phyloP scores from a whole-genome alignment of 108 stramenopile genomes.

The Fragilaria radians region DNA sequence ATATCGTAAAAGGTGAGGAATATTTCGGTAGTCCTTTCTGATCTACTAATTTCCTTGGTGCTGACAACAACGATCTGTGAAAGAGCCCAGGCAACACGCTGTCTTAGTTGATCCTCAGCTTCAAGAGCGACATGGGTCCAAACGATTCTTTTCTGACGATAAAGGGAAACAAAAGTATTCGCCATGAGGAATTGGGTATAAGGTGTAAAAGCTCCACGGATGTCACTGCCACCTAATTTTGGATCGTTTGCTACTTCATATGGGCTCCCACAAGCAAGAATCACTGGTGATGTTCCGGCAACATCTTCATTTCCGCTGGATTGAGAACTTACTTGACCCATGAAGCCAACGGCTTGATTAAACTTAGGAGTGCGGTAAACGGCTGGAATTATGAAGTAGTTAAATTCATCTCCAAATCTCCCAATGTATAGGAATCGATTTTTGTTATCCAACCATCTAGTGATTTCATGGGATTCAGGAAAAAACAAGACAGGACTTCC shows the following conservation, averaged over 20 bases:
- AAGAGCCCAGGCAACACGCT: constrained; percentile 69
- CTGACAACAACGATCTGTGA: constrained; percentile 49
- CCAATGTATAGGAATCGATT: background rate
- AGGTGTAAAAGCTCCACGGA: too few species aligned
- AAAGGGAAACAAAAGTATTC: background rate
- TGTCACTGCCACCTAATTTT: constrained; percentile 12
- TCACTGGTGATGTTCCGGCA: background rate
- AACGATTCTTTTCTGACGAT: constrained; percentile 27
- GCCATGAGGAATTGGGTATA: too few species aligned
- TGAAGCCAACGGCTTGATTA: background rate
- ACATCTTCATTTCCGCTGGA: background rate
- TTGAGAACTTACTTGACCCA: background rate
- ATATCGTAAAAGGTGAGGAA: constrained; percentile 32
- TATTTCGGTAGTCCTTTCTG: background rate
- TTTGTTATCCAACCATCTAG: background rate
- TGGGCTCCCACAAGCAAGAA: constrained; percentile 46
- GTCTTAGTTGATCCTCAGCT: constrained; percentile 66
- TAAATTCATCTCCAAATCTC: background rate
- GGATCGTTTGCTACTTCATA: constrained; percentile 56
- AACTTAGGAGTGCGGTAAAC: background rate
- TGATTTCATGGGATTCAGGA: too few species aligned
- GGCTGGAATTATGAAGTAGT: background rate
- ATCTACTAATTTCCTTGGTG: background rate
- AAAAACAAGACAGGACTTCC: too few species aligned
- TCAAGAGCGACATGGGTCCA: constrained; percentile 54